Evolutionary conservation across 176 grass and related monocot genomes (phyloP), one percentile per base, ranked within the genome.

Genomic region (Melocanna baccifera): DNA sequence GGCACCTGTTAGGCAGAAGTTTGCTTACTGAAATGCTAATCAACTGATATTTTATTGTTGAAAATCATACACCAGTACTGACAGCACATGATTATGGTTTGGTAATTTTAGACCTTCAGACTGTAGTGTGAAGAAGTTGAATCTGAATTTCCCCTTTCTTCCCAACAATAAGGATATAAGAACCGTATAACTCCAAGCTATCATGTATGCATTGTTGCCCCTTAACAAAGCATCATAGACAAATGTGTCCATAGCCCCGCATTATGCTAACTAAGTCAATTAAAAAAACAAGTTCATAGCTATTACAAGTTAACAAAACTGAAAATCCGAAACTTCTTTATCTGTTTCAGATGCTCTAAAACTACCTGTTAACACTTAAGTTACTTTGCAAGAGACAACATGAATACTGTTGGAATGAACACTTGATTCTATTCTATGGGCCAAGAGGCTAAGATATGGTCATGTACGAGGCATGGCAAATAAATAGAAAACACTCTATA

Each of bases 21-120:
- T 79, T 28, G 26, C n/a, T 19, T 74, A 43, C n/a, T 74, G 30
- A 86, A 74, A 73, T 86, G 34, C 45, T 64, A 82, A 41, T 76
- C 47, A 67, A 81, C 59, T 63, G 22, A 79, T 63, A 66, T 32
- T 87, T 68, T 68, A 25, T 53, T 56, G 20, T 13, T 42, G 2
- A 39, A 86, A 70, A 80, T 40, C 9, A 79, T 20, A 30, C 43
- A 67, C 18, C 1, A 55, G 20, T 70, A 86, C 32, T 65, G 18
- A 14, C 28, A 72, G n/a, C 29, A 72, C 6, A 36, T n/a, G 37
- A 39, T 39, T 39, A 3, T 63, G 30, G 9, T 78, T 71, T 62
- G 66, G 62, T 63, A 62, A 9, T 50, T 79, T 72, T 67, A 45
- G 41, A 63, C 11, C 67, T 61, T 73, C 26, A 83, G 9, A 40